phyloP scores from a whole-genome alignment of 352 stramenopile species.

The Pythium scleroteichum region DNA sequence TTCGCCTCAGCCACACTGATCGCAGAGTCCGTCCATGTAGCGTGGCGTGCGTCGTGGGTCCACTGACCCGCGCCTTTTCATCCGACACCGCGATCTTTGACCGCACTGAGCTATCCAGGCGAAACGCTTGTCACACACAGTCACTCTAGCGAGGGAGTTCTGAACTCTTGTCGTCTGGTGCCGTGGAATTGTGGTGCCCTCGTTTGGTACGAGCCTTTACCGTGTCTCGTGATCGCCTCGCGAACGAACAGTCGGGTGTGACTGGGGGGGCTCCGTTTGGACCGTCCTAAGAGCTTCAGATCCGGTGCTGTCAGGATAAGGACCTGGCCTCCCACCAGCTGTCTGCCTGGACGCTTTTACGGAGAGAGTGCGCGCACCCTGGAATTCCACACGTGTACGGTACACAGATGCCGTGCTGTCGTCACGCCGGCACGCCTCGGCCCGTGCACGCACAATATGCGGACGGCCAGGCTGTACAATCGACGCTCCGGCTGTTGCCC shows the following conservation, averaged over 20 bases:
- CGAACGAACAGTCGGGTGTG: too few relatives aligned
- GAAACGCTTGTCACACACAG: background rate
- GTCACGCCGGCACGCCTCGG: background rate
- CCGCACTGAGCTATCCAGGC: too few relatives aligned
- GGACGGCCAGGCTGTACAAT: slow-evolving; percentile 9
- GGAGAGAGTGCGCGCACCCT: background rate
- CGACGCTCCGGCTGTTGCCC: slow-evolving; percentile 18
- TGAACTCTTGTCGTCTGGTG: slow-evolving; percentile 1
- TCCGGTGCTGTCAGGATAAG: too few relatives aligned
- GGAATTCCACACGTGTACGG: slow-evolving; percentile 3
- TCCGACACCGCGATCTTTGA: slow-evolving; percentile 4
- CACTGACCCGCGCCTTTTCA: slow-evolving; percentile 11
- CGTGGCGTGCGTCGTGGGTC: slow-evolving; percentile 10
- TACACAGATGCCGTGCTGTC: slow-evolving; percentile 1
- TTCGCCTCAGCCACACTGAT: background rate
- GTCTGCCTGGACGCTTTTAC: slow-evolving; percentile 1
- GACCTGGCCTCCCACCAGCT: slow-evolving; percentile 1
- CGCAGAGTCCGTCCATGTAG: slow-evolving; percentile 3
- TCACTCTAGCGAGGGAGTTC: background rate
- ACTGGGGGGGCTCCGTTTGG: too few relatives aligned
- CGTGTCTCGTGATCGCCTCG: background rate
- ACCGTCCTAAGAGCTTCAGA: too few relatives aligned
- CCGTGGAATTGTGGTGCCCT: background rate
- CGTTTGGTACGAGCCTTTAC: background rate
- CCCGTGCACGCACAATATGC: too few relatives aligned